Percentiles rank a stretch among this genome's conserved stretches.
These are phyloP conservation scores for Lachancea thermotolerans DNA, from an alignment of 805 yeast species.

Conservation along the genomic window DNA sequence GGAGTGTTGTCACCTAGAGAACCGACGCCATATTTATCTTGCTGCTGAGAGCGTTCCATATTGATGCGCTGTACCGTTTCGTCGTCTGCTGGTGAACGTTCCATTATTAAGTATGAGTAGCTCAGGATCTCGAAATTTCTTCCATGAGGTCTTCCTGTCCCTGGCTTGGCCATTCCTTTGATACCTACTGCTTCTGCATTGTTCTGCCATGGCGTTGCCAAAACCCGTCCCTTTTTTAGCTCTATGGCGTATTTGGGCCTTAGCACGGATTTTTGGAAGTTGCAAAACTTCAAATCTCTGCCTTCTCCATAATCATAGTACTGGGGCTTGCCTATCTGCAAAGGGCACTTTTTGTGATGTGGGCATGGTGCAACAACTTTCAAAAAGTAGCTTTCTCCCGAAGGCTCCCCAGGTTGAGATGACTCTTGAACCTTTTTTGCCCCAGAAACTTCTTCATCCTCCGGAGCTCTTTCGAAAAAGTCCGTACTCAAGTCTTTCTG, in stretches of 20 bases:
- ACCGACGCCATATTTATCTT: constrained; percentile 19
- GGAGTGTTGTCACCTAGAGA: constrained; percentile 21
- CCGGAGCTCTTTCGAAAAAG: constrained; percentile 2
- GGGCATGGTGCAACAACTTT: constrained; percentile 83
- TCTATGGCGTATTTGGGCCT: constrained; percentile 80
- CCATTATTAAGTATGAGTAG: constrained; percentile 66
- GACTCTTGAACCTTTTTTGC: constrained; percentile 10
- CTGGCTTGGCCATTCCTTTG: constrained; percentile 39
- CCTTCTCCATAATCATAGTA: constrained; percentile 52
- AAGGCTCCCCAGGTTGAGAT: no score
- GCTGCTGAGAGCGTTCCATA: constrained; percentile 30
- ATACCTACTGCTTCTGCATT: constrained; percentile 50
- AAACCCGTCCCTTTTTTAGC: constrained; percentile 69
- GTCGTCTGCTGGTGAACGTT: constrained; percentile 45
- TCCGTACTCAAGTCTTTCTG: constrained; percentile 8
- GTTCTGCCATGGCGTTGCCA: constrained; percentile 67
- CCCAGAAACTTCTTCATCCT: no score
- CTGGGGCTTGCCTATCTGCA: constrained; percentile 71
- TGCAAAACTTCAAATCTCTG: constrained; percentile 63
- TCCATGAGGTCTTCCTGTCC: constrained; percentile 75
- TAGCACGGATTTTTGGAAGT: constrained; percentile 60
- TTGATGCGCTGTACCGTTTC: constrained; percentile 38
- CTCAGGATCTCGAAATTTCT: constrained; percentile 63
- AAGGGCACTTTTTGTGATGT: constrained; percentile 80
- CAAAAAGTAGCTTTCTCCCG: constrained; percentile 41